Evolutionary conservation across 805 yeast species (phyloP).

Genomic region (Lachancea waltii): DNA sequence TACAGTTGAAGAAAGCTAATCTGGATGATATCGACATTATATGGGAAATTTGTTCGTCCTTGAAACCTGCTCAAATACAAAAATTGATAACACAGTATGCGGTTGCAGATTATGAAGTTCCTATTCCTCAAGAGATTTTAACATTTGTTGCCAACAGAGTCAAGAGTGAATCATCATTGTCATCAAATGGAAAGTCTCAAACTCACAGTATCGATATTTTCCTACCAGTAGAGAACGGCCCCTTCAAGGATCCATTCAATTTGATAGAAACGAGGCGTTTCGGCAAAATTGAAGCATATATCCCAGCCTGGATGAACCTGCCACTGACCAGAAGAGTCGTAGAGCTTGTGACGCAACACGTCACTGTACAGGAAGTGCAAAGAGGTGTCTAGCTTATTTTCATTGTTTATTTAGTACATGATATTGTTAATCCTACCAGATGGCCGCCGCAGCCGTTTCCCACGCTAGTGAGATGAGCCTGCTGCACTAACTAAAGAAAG

Average conservation of each 20-base stretch:
- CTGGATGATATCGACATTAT: constrained; percentile 85
- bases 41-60: constrained; percentile 89
- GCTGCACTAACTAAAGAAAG: too few relatives aligned
- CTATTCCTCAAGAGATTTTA: constrained; percentile 75
- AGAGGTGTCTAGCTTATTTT: neutral
- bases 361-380: constrained; percentile 53
- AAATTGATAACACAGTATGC: constrained; percentile 82
- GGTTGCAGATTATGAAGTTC: constrained; percentile 91
- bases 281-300: constrained; percentile 79
- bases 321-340: constrained; percentile 85
- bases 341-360: constrained; percentile 80
- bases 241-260: constrained; percentile 80
- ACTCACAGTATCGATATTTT: constrained; percentile 47
- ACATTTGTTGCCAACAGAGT: constrained; percentile 77
- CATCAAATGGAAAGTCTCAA: constrained; percentile 45
- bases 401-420: neutral
- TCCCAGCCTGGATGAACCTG: constrained; percentile 88
- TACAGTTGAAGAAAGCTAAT: constrained; percentile 86
- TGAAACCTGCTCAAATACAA: constrained; percentile 94
- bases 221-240: constrained; percentile 62
- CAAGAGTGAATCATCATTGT: constrained; percentile 42
- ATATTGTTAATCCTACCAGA: too few relatives aligned
- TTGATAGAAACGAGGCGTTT: constrained; percentile 68
- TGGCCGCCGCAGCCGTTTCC: too few relatives aligned
- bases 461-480: too few relatives aligned